Conservation (phyloP, 176 grass and related monocot species). For the Alopecurus myosuroides region DNA sequence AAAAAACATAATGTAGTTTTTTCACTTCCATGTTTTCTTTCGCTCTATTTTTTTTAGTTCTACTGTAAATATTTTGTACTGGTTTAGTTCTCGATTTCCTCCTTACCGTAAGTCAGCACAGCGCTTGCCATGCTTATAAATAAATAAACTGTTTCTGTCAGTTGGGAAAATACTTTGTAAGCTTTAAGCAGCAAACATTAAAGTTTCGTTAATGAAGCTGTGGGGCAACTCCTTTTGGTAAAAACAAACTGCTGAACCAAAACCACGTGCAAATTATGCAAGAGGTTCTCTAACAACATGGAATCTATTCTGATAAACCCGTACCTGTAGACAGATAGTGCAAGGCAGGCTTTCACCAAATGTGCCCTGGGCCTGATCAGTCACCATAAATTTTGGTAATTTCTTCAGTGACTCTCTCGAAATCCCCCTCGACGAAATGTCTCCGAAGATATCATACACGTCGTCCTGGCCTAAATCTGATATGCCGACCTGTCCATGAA, state of each 20-base stretch:
- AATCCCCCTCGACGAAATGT: conserved; percentile 52
- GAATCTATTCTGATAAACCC: neutral
- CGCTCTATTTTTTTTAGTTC: neutral
- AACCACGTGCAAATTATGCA: neutral
- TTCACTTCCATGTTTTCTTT: neutral
- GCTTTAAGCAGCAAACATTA: no score
- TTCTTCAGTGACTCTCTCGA: conserved; percentile 61
- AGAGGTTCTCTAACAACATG: neutral
- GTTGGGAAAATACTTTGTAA: no score
- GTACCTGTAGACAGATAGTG: conserved; percentile 82
- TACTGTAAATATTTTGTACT: neutral
- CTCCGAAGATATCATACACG: conserved; percentile 74
- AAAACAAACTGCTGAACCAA: neutral
- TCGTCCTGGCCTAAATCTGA: conserved; percentile 58
- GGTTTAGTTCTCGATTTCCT: neutral
- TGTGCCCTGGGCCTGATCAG: conserved; percentile 36
- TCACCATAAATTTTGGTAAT: conserved; percentile 51
- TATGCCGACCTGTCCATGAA: conserved; percentile 32
- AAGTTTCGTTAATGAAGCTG: no score
- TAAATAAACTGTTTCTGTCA: neutral
- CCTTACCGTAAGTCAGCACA: neutral
- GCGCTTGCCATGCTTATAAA: neutral
- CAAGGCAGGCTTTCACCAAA: conserved; percentile 56
- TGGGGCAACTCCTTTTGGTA: no score
- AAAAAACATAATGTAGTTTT: neutral